A percentile compares a stretch with the other conserved stretches of the same genome.
These are phyloP conservation scores for Phialocephala sp. DNA, from an alignment of 2,329 filamentous ascomycete genomes.

Conservation along the genomic window DNA sequence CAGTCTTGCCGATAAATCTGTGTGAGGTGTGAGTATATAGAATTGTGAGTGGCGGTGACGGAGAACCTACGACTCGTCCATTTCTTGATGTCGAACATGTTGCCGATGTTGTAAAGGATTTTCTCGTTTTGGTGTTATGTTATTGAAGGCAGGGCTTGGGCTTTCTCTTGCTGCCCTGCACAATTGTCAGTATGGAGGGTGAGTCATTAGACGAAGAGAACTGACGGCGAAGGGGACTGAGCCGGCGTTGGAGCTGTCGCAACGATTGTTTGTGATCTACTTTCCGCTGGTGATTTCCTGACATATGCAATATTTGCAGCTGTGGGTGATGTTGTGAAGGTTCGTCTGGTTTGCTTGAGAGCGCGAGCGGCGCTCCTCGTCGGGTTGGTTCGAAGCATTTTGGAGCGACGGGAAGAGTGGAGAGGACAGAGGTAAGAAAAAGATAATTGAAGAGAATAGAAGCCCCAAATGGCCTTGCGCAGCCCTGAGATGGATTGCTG, in stretches of 20 bases:
- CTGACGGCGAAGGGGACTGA: constrained; percentile 42
- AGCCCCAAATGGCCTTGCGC: constrained; percentile 22
- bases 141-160: constrained; percentile 68
- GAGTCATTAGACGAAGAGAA: constrained; percentile 27
- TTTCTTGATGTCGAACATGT: constrained; percentile 62
- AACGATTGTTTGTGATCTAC: constrained; percentile 57
- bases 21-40: constrained; percentile 26
- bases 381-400: constrained; percentile 56
- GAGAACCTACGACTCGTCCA: constrained; percentile 78
- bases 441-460: constrained; percentile 10
- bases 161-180: constrained; percentile 60
- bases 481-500: not conserved
- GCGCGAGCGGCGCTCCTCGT: constrained; percentile 54
- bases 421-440: constrained; percentile 14
- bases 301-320: constrained; percentile 38
- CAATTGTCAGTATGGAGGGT: constrained; percentile 40
- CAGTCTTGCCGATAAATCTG: constrained; percentile 91
- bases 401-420: constrained; percentile 23
- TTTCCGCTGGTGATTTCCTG: constrained; percentile 48
- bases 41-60: constrained; percentile 28
- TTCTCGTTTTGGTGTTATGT: constrained; percentile 47
- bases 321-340: constrained; percentile 51
- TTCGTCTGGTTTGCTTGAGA: constrained; percentile 42
- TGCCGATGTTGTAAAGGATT: constrained; percentile 73
- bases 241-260: constrained; percentile 49